Evolutionary conservation across 2,329 filamentous ascomycete genomes (phyloP), one percentile per base, ranked within the genome.

Genomic region (Colletotrichum tanaceti): DNA sequence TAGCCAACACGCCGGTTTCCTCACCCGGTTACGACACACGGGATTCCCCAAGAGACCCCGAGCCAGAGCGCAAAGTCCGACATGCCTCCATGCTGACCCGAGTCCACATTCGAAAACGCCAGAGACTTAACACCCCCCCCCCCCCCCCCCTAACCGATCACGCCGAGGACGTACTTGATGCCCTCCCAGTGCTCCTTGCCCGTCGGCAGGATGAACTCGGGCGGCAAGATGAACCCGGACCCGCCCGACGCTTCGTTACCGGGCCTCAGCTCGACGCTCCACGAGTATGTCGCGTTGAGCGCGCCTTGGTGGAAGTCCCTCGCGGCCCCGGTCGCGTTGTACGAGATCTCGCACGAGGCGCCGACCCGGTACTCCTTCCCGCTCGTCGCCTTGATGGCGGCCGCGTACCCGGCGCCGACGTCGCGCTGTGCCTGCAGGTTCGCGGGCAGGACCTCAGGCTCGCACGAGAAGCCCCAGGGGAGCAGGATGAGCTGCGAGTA

Each of bases 381-480:
- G 24, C 70, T 71, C 14, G 55, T 66, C 38, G 63, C 68, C 6
- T 60, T 75, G 70, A 86, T 81, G 22, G 84, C 83, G 2, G 78
- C 75, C 7, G 82, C 81, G 10, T 81, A 81, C 22, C 83, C 81
- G 13, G 67, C 63, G n/a, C 71, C 73, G n/a, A 74, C 73, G 39
- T 73, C 71, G 20, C 70, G 58, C 71, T 73, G 72, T 43, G 71
- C 69, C n/a, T 72, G 73, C 41, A 74, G 71, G 14, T 72, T 73
- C n/a, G 55, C 65, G 24, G 73, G 73, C 1, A 73, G 71, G 7
- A 71, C 68, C 11, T 72, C 73, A 28, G 72, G 57, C 44, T 71
- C 64, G 76, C 85, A 87, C 10, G 81, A 84, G 77, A 87, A 89
- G 18, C 87, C 86, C 74, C 86, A 89, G 9, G 83, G 85, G 20